These are phyloP conservation scores for Dryadomyces quercus-mongolicae DNA, from an alignment of 2,329 filamentous ascomycete genomes.

Conservation along the genomic window DNA sequence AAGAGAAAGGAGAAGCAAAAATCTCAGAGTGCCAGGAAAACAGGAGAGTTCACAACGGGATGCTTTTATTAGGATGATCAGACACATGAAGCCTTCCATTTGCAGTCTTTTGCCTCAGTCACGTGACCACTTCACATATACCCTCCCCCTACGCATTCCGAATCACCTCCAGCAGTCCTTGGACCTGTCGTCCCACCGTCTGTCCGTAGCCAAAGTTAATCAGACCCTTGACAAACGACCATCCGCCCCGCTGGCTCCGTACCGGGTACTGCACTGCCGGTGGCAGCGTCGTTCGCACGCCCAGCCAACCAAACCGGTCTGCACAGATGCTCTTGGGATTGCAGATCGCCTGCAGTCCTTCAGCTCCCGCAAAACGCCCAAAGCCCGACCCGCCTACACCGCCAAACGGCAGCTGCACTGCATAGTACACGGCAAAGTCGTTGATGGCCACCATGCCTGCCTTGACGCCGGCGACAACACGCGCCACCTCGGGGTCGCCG, in stretches of 20 bases:
- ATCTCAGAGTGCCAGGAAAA: too few relatives aligned
- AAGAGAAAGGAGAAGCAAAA: too few relatives aligned
- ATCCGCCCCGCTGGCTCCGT: constrained; percentile 46
- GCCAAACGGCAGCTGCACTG: constrained; percentile 88
- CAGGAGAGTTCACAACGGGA: too few relatives aligned
- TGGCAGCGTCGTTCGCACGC: constrained; percentile 67
- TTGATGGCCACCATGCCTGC: constrained; percentile 92
- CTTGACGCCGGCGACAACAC: constrained; percentile 55
- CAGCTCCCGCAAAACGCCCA: constrained; percentile 82
- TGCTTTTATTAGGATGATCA: too few relatives aligned
- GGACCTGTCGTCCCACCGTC: constrained; percentile 4
- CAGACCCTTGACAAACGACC: constrained; percentile 50
- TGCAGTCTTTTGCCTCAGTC: background rate
- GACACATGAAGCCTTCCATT: too few relatives aligned
- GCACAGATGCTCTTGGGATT: constrained; percentile 80
- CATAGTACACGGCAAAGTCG: constrained; percentile 89
- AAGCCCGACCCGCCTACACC: constrained; percentile 85
- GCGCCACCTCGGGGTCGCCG: constrained; percentile 43
- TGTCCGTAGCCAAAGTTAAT: constrained; percentile 49
- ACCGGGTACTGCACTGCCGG: constrained; percentile 74
- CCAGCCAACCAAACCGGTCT: constrained; percentile 52
- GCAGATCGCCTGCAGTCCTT: constrained; percentile 73
- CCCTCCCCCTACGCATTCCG: constrained; percentile 10
- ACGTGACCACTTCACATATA: background rate
- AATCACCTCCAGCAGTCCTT: constrained; percentile 9